Conservation (phyloP, 345 rosid genomes). For the Corchorus capsularis region DNA sequence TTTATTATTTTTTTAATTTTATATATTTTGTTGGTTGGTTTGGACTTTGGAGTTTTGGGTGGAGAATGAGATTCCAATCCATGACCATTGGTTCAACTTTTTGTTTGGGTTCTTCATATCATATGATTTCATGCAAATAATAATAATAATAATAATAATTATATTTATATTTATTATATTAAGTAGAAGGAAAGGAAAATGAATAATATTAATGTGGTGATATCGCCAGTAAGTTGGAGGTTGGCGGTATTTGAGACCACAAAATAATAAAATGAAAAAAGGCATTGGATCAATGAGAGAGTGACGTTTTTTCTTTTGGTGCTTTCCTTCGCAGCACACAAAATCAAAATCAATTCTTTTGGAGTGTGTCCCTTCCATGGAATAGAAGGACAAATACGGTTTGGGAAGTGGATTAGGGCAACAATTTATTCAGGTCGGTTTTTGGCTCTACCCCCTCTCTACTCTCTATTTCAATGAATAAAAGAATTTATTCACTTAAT, state of each 20-base stretch:
- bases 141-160: too few species aligned
- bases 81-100: neutral
- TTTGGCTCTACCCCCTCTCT: neutral
- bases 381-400: slow-evolving; percentile 23
- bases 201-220: slow-evolving; percentile 8
- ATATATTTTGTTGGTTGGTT: too few species aligned
- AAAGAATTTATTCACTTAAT: slow-evolving; percentile 11
- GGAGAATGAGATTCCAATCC: slow-evolving; percentile 27
- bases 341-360: neutral
- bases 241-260: slow-evolving; percentile 6
- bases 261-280: neutral
- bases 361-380: slow-evolving; percentile 27
- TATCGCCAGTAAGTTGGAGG: slow-evolving; percentile 2
- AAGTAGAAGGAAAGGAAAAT: neutral
- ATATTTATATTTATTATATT: too few species aligned
- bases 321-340: slow-evolving; percentile 7
- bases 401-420: slow-evolving; percentile 21
- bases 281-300: neutral
- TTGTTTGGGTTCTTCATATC: neutral
- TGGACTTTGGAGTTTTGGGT: neutral
- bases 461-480: neutral
- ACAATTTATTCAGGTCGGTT: neutral
- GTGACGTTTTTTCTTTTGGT: slow-evolving; percentile 13
- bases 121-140: slow-evolving; percentile 3
- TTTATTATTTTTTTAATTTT: neutral